Conservation (phyloP, 2,329 filamentous ascomycete species). For the Magnaporthiopsis incrustans region DNA sequence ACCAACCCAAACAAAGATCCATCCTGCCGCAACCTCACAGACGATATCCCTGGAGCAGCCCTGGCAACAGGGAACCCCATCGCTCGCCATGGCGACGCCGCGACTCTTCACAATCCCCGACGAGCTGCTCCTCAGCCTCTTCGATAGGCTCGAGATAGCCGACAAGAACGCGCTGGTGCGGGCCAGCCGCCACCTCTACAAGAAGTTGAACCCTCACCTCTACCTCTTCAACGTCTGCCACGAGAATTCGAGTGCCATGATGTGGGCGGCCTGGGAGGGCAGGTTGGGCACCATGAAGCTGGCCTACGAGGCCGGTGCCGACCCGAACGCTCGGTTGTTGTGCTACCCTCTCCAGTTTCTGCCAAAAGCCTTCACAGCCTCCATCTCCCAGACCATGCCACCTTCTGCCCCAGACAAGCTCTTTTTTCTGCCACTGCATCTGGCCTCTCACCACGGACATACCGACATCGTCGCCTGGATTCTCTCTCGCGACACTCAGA, state of each 20-base stretch:
- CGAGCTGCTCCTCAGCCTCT: conserved; percentile 5
- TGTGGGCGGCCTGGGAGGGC: conserved; percentile 2
- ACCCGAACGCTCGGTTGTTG: not conserved
- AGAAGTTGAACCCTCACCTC: not conserved
- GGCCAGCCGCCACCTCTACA: not conserved
- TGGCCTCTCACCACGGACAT: conserved; percentile 1
- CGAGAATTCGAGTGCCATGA: conserved; percentile 1
- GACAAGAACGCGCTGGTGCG: conserved; percentile 3
- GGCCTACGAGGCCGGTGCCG: not conserved
- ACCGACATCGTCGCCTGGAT: conserved; percentile 1
- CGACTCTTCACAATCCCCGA: not conserved
- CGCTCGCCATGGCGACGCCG: not conserved
- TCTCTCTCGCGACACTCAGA: not conserved
- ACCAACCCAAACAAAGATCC: too few relatives aligned
- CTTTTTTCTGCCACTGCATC: not conserved
- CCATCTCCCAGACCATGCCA: too few relatives aligned
- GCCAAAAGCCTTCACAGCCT: not conserved
- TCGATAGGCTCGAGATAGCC: not conserved
- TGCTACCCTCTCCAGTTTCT: not conserved
- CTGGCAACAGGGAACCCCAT: not conserved
- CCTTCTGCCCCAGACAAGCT: too few relatives aligned
- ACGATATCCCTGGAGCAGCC: not conserved
- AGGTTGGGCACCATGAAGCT: not conserved
- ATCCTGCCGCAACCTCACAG: too few relatives aligned
- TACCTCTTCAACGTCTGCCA: conserved; percentile 2